Base-by-base conservation (phyloP, 176 grass and related monocot species). In the Microstegium vimineum region DNA sequence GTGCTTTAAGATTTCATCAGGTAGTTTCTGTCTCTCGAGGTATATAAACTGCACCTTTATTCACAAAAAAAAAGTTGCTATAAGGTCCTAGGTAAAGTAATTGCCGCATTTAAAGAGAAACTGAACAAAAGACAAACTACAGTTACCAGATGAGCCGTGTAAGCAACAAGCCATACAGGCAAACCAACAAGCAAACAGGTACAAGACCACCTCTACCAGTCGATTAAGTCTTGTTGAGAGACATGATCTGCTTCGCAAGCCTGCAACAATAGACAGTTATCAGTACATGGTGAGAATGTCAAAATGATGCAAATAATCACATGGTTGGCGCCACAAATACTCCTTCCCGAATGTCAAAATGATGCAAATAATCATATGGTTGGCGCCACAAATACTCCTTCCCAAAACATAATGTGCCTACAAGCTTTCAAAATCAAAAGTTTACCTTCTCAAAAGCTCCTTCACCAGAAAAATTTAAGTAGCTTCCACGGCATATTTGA, bases 401-500 rank as follows among this genome's bases (percentile, higher is more conserved):
- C 41, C 31, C n/a, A n/a, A n/a, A n/a, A n/a, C n/a, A n/a, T n/a
- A n/a, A n/a, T n/a, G n/a, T n/a, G n/a, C n/a, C n/a, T n/a, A n/a
- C n/a, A n/a, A n/a, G n/a, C n/a, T n/a, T n/a, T n/a, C 8, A 67
- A 74, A 88, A 68, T n/a, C n/a, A n/a, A n/a, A n/a, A n/a, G 9
- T 32, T 78, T 87, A 98, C 95, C 89, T 98, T 98, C 84, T 94
- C 86, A 37, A 94, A 98, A n/a, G 95, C 92, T 16, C 91, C 95
- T 90, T 98, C 95, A 70, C 92, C 93, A 71, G 92, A 82, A 74
- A 98, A 91, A 84, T 94, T 94, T 74, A 98, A 81, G 93, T 94
- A 98, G 84, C 92, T 98, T n/a, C 95, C 95, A 33, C 95, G 83
- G 76, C 95, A 98, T 89, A 98, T 82, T 85, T 98, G 95, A 90